Base-by-base conservation (phyloP, 2,329 filamentous ascomycete species). In the Colletotrichum somersetense region DNA sequence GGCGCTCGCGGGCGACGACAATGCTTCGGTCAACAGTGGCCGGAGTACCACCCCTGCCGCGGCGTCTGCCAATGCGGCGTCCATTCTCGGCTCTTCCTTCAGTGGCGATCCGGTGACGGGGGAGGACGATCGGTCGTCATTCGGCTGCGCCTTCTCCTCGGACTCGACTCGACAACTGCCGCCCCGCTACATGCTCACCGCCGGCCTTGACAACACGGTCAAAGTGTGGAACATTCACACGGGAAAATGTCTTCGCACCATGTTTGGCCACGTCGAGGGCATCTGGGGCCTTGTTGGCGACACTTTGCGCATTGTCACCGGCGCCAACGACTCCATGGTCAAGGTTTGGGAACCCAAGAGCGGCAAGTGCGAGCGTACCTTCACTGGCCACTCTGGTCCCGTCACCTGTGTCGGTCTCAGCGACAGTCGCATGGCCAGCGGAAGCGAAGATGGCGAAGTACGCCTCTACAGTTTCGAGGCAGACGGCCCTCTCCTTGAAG, bases 221-320 rank as follows among this genome's bases (percentile, higher is more conserved):
- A 75, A 74, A 66, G 64, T 74, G 26, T 99, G 96, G 96, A 94
- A 98, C 79, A 93, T 95, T 1, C 89, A 89, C 6, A 92, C 92
- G 0, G 94, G 94, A 48, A 90, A 90, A 74, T 97, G 94, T 77
- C 87, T 98, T 44, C 93, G 94, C 73, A 97, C 94, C 42, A 97
- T 98, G 85, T 99, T 98, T 79, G 96, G 96, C 0, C 96, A 99
- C 78, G 89, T 99, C 30, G 96, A 99, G 81, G 96, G 96, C 42
- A 92, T 99, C 26, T 99, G 96, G 96, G 93, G 93, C 7, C 87
- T 99, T 3, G 94, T 93, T 0, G 96, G 93, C 3, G 96, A 98
- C 81, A 95, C 93, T 1, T 85, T 98, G 26, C 91, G 96, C 14
- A 90, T 97, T 20, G 94, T 98, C 18, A 94, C 92, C 23, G 96